Conservation (phyloP, 139 green algal genomes). For the Chlorokybus atmophyticus region DNA sequence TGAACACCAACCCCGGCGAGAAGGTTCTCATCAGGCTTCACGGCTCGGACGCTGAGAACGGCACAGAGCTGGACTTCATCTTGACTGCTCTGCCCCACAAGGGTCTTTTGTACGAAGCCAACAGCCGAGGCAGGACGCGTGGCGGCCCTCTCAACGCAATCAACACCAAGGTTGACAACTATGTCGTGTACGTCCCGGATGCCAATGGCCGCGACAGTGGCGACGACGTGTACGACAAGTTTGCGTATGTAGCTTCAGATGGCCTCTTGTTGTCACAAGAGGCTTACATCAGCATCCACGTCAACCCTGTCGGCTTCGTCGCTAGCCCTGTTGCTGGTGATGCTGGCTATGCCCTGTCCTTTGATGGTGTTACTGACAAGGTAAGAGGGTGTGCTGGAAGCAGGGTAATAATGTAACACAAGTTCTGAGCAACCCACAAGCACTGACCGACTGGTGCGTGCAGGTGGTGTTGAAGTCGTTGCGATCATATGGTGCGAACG, state of each 20-base stretch:
- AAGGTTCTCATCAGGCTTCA: constrained; percentile 11
- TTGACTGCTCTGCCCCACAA: constrained; percentile 5
- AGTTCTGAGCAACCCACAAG: too few species aligned
- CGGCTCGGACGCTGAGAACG: constrained; percentile 4
- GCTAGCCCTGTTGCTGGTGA: background rate
- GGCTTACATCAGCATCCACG: background rate
- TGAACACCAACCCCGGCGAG: too few species aligned
- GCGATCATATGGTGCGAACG: background rate
- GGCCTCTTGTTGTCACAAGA: background rate
- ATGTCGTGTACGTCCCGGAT: constrained; percentile 2
- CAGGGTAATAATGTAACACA: too few species aligned
- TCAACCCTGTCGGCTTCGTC: background rate
- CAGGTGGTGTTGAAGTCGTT: background rate
- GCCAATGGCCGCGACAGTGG: constrained; percentile 1
- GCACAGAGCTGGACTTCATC: background rate
- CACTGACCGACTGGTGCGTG: background rate
- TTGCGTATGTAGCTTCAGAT: constrained; percentile 4
- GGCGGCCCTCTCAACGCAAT: background rate
- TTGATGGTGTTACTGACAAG: constrained; percentile 6
- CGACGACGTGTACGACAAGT: constrained; percentile 1
- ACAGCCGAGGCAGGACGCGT: too few species aligned
- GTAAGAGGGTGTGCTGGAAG: too few species aligned
- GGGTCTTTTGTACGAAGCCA: constrained; percentile 3
- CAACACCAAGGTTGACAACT: background rate
- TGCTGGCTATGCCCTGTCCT: constrained; percentile 8